Base-by-base conservation (phyloP, 2,329 filamentous ascomycete genomes). In the Pseudocercospora ulei region DNA sequence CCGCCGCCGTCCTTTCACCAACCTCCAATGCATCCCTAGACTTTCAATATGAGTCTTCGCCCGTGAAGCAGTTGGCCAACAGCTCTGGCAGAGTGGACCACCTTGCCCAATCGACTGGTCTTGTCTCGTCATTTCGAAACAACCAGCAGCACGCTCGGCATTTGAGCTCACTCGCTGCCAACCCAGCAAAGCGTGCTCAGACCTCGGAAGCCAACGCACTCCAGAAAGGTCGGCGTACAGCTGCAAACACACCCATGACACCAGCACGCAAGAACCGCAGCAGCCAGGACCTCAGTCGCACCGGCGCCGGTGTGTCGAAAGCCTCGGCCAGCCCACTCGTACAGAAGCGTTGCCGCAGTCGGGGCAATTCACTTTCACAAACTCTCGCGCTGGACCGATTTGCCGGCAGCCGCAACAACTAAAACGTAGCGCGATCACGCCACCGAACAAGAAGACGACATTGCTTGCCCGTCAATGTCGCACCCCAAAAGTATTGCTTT, bases 91-190 rank as follows among this genome's bases (percentile, higher is more conserved):
- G 34, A 4, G 63, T 81, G n/a, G 70, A 71, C 38, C 78, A 80
- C 49, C 75, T 86, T 24, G 76, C 80, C 53, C 73, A 76, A 49
- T 49, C 51, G 2, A 55, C 47, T 16, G 73, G 78, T 40, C 75
- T 80, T 8, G 82, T 90, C 22, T 81, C 81, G 23, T 80, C 82
- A 1, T 92, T 90, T 68, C 82, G 82, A 39, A 68, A 65, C 26
- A 72, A 73, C 47, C 67, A 72, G 52, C 64, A 55, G 59, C 65
- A 46, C 64, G 73, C 55, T 61, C 70, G 52, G 56, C 68, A 43
- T 53, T 67, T 54, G 62, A 68, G 52, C 63, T 67, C 48, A 58
- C 60, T 75, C 68, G 48, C 78, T 74, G 59, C 76, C 74, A 57
- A 76, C 67, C 66, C 23, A 64, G 72, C 41, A 72, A 80, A 51